Evolutionary conservation across 2,329 filamentous ascomycete species (phyloP).

Genomic region (Ambrosiella xylebori): DNA sequence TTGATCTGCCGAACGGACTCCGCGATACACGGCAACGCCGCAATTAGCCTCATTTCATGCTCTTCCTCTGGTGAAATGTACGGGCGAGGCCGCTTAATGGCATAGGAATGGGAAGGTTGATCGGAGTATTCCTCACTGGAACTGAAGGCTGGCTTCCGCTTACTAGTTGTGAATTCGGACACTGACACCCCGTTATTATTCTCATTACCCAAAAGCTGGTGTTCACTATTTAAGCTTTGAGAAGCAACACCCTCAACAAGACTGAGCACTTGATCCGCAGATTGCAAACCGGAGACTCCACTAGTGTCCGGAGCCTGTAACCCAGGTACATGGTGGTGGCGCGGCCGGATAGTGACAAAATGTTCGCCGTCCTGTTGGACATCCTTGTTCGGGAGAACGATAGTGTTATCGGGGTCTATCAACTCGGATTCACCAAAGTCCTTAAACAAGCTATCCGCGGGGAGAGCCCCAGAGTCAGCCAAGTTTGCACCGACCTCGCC

Average conservation of each 20-base stretch:
- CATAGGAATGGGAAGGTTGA: conserved; percentile 12
- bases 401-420: conserved; percentile 15
- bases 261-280: conserved; percentile 33
- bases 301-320: background rate
- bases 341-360: background rate
- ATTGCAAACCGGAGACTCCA: conserved; percentile 19
- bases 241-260: conserved; percentile 35
- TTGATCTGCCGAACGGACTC: conserved; percentile 41
- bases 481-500: background rate
- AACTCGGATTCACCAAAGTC: conserved; percentile 18
- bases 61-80: conserved; percentile 22
- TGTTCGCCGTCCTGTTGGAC: conserved; percentile 13
- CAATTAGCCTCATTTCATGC: conserved; percentile 30
- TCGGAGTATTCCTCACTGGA: conserved; percentile 34
- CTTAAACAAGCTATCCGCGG: background rate
- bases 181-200: background rate
- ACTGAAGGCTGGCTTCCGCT: conserved; percentile 35
- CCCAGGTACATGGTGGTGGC: background rate
- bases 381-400: conserved; percentile 14
- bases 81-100: conserved; percentile 37
- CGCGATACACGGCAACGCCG: conserved; percentile 32
- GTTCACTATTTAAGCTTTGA: conserved; percentile 29
- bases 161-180: conserved; percentile 31
- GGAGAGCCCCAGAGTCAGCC: conserved; percentile 9
- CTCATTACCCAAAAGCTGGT: background rate